Evolutionary conservation across 352 stramenopile species (phyloP), one percentile per base, ranked within the genome.

Genomic region (Elongisporangium senticosum): DNA sequence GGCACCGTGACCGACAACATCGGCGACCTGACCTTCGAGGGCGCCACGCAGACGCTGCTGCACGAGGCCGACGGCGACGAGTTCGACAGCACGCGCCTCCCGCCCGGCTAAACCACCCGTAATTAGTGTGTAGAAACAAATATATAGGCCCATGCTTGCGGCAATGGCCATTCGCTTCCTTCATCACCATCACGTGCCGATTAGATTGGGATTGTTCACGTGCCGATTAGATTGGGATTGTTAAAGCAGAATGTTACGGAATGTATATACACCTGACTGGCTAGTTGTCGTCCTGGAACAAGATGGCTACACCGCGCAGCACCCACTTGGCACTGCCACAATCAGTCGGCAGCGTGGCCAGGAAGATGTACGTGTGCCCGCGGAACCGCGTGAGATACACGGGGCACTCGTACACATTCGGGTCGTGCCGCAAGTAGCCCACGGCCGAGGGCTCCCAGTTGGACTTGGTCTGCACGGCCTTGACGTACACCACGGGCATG

Each of bases 381-480:
- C 96, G 86, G 74, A 98, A 97, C n/a, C 89, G 96, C 11, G 96
- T 99, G 47, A 98, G 90, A 71, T 98, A 99, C 15, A 98, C 90
- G 8, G 96, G 96, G 49, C 90, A 97, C 72, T 98, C 94, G 76
- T 98, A 99, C 21, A 98, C 85, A 52, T 80, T 83, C 10, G 86
- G 77, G 58, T 96, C 83, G 68, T 98, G 89, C 24, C 96, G 87
- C 54, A 99, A 62, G 63, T 98, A 99, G 20, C 96, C 96, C 21
- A 98, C 96, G 7, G 92, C 83, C 28, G 91, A 97, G 22, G 95
- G 89, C 68, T 99, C 94, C 96, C 96, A 99, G 7, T 68, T 79
- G 26, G 88, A 76, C 58, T 93, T 81, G 23, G 98, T 98, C 59
- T 92, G 87, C 59, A 98, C 96, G 28, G 92, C 96, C 67, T 98